Conservation (phyloP, 805 yeast genomes). For the Kurtzmaniella cleridarum region DNA sequence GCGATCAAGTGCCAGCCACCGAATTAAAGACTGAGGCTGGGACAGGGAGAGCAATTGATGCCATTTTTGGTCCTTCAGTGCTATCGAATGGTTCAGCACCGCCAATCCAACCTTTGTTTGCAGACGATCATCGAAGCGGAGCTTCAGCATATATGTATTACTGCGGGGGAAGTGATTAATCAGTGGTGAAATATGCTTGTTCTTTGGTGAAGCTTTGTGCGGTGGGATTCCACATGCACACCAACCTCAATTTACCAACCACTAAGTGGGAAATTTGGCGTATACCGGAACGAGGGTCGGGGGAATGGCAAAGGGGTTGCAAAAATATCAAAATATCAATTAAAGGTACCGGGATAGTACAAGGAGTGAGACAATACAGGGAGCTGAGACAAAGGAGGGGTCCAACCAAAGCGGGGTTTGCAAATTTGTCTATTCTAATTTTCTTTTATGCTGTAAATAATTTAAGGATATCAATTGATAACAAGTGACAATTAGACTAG, state of each 20-base stretch:
- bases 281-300: no score
- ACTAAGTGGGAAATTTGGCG: no score
- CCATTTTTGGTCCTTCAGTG: neutral
- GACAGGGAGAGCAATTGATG: neutral
- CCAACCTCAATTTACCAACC: no score
- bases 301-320: no score
- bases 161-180: constrained; percentile 9
- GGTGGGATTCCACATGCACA: neutral
- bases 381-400: no score
- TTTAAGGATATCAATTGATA: constrained; percentile 16
- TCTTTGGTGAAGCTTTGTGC: neutral
- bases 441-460: constrained; percentile 4
- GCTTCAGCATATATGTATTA: constrained; percentile 10
- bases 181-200: neutral
- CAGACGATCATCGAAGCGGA: constrained; percentile 34
- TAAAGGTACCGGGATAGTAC: no score
- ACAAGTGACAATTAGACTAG: constrained; percentile 11
- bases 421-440: no score
- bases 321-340: no score
- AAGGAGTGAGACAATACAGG: no score
- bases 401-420: no score
- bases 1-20: neutral
- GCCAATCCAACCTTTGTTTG: constrained; percentile 23
- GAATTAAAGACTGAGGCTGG: neutral
- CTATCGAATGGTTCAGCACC: constrained; percentile 3